A percentile compares a stretch with the other conserved stretches of the same genome.
Conservation (phyloP, 1,284 basidiomycete genomes). For the Ustilago crameri region DNA sequence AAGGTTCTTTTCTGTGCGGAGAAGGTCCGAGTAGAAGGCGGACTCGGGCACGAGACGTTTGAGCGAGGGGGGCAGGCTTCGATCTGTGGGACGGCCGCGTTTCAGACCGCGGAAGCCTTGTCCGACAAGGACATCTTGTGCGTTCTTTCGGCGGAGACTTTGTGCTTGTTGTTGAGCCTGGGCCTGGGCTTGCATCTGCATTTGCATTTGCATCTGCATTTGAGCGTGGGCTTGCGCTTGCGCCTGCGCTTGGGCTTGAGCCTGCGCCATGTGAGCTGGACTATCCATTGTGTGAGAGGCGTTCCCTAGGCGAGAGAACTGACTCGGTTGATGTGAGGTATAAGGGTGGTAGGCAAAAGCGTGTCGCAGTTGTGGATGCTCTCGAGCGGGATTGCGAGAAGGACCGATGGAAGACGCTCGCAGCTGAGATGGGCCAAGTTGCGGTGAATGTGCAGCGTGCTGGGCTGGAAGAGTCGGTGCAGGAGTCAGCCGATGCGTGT, state of each 20-base stretch:
- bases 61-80: conserved; percentile 79
- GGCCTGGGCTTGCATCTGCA: conserved; percentile 50
- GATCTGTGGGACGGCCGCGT: conserved; percentile 82
- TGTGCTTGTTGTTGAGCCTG: conserved; percentile 56
- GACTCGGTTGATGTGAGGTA: conserved; percentile 1
- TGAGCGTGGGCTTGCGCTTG: conserved; percentile 39
- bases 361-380: conserved; percentile 30
- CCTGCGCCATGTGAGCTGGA: conserved; percentile 40
- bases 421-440: not conserved
- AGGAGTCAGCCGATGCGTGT: conserved; percentile 2
- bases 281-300: conserved; percentile 31
- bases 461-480: conserved; percentile 4
- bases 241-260: conserved; percentile 58
- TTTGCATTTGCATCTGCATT: conserved; percentile 43
- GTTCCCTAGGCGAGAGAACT: conserved; percentile 8
- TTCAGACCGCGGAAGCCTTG: conserved; percentile 70
- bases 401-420: not conserved
- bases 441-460: not conserved
- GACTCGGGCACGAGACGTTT: conserved; percentile 71
- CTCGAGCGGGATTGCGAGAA: conserved; percentile 1
- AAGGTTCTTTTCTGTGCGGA: conserved; percentile 88
- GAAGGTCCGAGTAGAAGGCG: conserved; percentile 83
- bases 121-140: conserved; percentile 56
- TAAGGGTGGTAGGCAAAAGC: conserved; percentile 28
- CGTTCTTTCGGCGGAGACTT: conserved; percentile 46